Base-by-base conservation (phyloP, 805 yeast species). In the Saccharomycopsis selenospora region DNA sequence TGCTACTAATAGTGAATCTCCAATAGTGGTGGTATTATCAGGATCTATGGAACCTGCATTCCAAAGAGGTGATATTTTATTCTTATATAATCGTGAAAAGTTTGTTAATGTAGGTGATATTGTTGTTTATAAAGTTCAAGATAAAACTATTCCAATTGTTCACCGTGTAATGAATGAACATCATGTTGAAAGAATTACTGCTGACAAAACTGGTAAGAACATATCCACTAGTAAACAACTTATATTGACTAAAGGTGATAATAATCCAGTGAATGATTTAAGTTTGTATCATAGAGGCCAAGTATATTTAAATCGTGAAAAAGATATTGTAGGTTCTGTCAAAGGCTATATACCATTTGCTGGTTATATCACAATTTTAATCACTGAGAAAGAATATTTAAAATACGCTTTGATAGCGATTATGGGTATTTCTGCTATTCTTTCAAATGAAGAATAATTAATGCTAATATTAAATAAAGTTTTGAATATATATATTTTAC, bases 21-120 rank as follows among this genome's bases (percentile, higher is more conserved):
- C 99, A 18, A 79, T 93, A 22, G 99, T 93, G 18, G 99, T 93
- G 25, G 99, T 93, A 7, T 76, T 93, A 43, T 89, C 98, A 1
- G 99, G 99, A 4, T 91, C 98, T 2, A 93, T 93, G 99, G 99
- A 93, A 64, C 99, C 99, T 2, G 99, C 99, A 1, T 93, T 93
- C 74, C 97, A 93, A 67, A 78, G 99, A 67, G 99, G 99, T 45
- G 99, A 93, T 63, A 82, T 93, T 14, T 68, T 93, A 53, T 82
- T 93, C 59, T 70, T 93, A 49, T 90, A 96, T 95, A 93, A 93
- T 66, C 73, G 97, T 56, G 80, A 83, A 48, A 60, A 67, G 18
- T 63, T 65, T 26, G 79, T 81, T 18, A 69, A 77, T 42, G 93
- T 90, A 1, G 99, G 99, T 20, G 99, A 93, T 59, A 73, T 93